Base-by-base conservation (phyloP, 306 rosid genomes). In the Acacia crassicarpa region DNA sequence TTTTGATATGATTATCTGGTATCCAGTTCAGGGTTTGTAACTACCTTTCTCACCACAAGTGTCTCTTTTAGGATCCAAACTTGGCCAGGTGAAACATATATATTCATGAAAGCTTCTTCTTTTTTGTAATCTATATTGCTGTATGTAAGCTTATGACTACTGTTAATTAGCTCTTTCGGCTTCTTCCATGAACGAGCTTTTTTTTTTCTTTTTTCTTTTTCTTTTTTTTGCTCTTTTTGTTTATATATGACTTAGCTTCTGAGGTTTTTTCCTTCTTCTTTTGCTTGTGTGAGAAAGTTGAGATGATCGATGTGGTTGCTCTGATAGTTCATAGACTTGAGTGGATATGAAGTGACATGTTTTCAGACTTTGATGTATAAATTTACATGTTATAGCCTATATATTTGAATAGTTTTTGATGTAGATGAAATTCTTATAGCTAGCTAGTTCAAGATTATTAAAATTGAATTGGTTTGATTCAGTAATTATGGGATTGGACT, bases 71-170 rank as follows among this genome's bases (percentile, higher is more conserved):
- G 35, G 35, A 2, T 3, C 4, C 3, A 1, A 32, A 32, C 19
- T 88, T 90, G 48, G 69, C 83, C 59, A 88, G 85, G 79, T 89
- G 84, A 38, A 38, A 38, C 41, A 43, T 9, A 43, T 43, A 43
- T 46, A 0, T 14, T 49, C 14, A 6, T 17, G 9, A 23, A 72
- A 80, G 41, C 75, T 86, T 51, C 43, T 19, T 4, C 30, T 58
- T 58, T 9, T 22, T 6, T 53, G 81, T 51, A 74, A 32, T 49
- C 33, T 32, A 3, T 61, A 4, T 5, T 1, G 25, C 33, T 71
- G 30, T 71, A 35, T 71, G 63, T 73, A 19, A 77, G 68, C 81
- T 67, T 83, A 74, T 58, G 30, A 58, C 14, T 58, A 22, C 62
- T 22, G 30, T 45, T 61, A 32, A 32, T 32, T 32, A 67, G 67